Conservation (phyloP, 2,329 filamentous ascomycete genomes). For the Colletotrichum simmondsii region DNA sequence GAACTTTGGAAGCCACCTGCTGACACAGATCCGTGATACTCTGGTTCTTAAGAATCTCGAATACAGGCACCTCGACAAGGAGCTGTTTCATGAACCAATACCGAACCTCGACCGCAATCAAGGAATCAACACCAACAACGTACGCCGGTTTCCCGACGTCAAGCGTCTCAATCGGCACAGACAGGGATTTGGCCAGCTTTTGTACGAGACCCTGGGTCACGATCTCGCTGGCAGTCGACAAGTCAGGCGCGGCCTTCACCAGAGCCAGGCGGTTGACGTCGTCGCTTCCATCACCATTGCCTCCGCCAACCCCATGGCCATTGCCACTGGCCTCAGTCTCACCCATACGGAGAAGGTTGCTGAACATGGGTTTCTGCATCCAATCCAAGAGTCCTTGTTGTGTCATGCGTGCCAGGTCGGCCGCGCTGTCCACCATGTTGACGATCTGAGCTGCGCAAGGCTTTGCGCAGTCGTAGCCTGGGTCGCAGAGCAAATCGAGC, state of each 20-base stretch:
- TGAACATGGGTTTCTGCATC: constrained; percentile 10
- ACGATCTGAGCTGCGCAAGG: not conserved
- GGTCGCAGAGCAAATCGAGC: not conserved
- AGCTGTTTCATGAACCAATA: constrained; percentile 18
- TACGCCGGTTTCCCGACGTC: constrained; percentile 13
- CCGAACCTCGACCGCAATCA: constrained; percentile 17
- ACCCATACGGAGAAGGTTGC: not conserved
- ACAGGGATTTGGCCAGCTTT: constrained; percentile 7
- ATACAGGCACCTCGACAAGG: not conserved
- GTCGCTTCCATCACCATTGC: not conserved
- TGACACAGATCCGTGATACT: constrained; percentile 6
- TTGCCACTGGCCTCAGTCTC: not conserved
- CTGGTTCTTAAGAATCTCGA: constrained; percentile 8
- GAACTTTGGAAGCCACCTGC: not conserved
- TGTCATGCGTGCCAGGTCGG: not conserved
- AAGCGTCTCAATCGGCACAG: constrained; percentile 2
- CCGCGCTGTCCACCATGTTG: not conserved
- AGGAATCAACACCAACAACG: constrained; percentile 16
- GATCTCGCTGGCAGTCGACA: not conserved
- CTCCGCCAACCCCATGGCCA: not conserved
- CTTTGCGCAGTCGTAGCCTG: not conserved
- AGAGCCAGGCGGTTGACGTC: constrained; percentile 4
- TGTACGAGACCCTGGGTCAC: not conserved
- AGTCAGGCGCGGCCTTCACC: not conserved
- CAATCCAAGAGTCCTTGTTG: not conserved